These are phyloP conservation scores for Cyberlindnera euphorbiae DNA, from an alignment of 805 yeast species.

Conservation along the genomic window DNA sequence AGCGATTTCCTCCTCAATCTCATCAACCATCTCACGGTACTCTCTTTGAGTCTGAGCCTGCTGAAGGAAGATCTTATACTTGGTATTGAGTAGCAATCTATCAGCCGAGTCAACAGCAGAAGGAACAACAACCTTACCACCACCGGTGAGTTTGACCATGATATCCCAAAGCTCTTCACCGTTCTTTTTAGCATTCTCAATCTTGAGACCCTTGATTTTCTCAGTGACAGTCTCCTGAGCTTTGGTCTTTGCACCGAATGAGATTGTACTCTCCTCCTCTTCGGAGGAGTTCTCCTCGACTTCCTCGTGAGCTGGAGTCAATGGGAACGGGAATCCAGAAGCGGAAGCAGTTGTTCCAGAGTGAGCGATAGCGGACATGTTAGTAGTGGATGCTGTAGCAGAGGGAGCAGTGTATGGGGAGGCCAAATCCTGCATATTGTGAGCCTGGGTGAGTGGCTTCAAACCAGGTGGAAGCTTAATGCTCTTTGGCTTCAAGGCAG, in stretches of 20 bases:
- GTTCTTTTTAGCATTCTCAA: constrained; percentile 15
- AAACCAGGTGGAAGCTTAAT: constrained; percentile 25
- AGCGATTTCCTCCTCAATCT: too few species aligned
- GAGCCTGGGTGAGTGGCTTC: constrained; percentile 19
- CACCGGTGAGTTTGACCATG: constrained; percentile 80
- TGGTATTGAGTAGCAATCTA: constrained; percentile 64
- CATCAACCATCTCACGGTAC: constrained; percentile 68
- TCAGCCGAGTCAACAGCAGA: constrained; percentile 53
- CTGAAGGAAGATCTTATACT: constrained; percentile 82
- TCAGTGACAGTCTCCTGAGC: constrained; percentile 49
- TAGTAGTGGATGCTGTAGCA: constrained; percentile 67
- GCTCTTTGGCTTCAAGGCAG: constrained; percentile 15
- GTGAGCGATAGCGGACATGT: constrained; percentile 33
- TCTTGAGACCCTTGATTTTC: constrained; percentile 33
- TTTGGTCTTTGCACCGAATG: constrained; percentile 54
- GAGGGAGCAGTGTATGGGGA: constrained; percentile 79
- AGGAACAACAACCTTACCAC: constrained; percentile 77
- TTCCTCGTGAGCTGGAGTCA: constrained; percentile 41
- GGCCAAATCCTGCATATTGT: constrained; percentile 29
- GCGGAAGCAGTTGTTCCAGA: constrained; percentile 26
- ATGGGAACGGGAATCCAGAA: constrained; percentile 44
- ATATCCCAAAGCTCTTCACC: constrained; percentile 79
- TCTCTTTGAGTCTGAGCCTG: constrained; percentile 78
- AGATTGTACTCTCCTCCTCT: constrained; percentile 46
- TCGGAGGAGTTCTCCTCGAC: constrained; percentile 41